Base-by-base conservation (phyloP, 768 basidiomycete genomes). In the Mycena alexandri region DNA sequence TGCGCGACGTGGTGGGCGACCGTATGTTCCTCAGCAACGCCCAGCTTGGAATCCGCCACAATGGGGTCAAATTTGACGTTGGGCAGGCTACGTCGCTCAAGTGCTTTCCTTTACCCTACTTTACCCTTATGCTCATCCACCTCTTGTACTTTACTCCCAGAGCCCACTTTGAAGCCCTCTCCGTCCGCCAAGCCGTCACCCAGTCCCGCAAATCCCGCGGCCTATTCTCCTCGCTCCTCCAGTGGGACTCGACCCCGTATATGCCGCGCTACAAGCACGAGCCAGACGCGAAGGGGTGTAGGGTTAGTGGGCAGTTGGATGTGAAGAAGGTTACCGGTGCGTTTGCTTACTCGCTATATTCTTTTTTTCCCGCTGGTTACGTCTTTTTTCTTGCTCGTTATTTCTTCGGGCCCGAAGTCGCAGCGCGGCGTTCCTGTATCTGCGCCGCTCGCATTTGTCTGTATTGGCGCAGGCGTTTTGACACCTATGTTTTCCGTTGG, bases 1-100 rank as follows among this genome's bases (percentile, higher is more conserved):
- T n/a, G n/a, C n/a, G n/a, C n/a, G n/a, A 99, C 76, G 93, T 92
- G 0, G 86, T 98, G 21, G 97, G 97, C 3, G 97, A 99, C 77
- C 84, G 97, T 46, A 75, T 99, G 34, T 93, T 91, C 76, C 85
- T 99, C 65, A 95, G 64, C 47, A 53, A 38, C 33, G 22, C 55
- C 44, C 5, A 89, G 73, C 81, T 81, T 66, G 89, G 88, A 25
- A 89, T 98, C 74, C 88, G 84, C 63, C 89, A 94, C 61, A 96
- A 99, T 73, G 95, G 96, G 43, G 93, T 94, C 75, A 67, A 87
- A 19, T 98, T 97, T 75, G 92, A 94, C 69, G 82, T 92, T 10
- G 90, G 91, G 17, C 93, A 95, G 78, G 96, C 96, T 1, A 90
- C 88, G 5, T 76, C 85, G 0, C 83, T 95, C 59, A 86, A 89